Evolutionary conservation across 495 filamentous ascomycete species (phyloP).

Genomic region (Aspergillus mulundensis): DNA sequence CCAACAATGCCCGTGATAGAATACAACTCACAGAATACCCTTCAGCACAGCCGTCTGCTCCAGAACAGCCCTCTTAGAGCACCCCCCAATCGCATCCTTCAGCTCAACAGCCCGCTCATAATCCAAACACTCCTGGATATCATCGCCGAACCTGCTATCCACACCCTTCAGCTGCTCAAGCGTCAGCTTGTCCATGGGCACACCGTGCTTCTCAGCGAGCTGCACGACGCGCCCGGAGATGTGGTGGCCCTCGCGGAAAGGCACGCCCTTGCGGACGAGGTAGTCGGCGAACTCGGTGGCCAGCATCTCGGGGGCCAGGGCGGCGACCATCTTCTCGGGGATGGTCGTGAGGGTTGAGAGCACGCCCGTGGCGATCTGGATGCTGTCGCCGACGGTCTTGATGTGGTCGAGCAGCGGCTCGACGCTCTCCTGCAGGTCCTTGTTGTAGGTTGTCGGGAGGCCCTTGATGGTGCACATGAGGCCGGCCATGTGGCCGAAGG

Average conservation of each 20-base stretch:
- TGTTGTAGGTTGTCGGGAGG: constrained; percentile 89
- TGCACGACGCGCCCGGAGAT: constrained; percentile 79
- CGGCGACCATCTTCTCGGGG: constrained; percentile 72
- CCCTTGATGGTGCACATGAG: constrained; percentile 86
- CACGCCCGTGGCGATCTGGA: constrained; percentile 81
- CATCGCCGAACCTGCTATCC: constrained; percentile 69
- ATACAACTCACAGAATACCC: constrained; percentile 31
- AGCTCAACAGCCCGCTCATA: constrained; percentile 87
- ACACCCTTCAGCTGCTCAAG: constrained; percentile 68
- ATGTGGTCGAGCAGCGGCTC: constrained; percentile 85
- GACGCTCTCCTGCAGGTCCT: constrained; percentile 87
- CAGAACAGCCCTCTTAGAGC: constrained; percentile 66
- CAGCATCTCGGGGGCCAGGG: constrained; percentile 72
- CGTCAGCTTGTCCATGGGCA: constrained; percentile 73
- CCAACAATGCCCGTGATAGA: no score
- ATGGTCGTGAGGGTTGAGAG: constrained; percentile 61
- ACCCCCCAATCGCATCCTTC: constrained; percentile 76
- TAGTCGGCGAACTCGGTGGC: constrained; percentile 87
- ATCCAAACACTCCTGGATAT: constrained; percentile 71
- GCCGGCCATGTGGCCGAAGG: constrained; percentile 85
- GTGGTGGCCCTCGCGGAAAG: constrained; percentile 76
- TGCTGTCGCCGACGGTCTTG: constrained; percentile 80
- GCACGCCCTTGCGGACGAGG: constrained; percentile 83
- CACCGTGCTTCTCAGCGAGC: constrained; percentile 62
- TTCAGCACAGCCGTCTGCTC: constrained; percentile 76